A percentile compares a stretch with the other conserved stretches of the same genome.
These are phyloP conservation scores for Psilocybe cubensis DNA, from an alignment of 768 basidiomycete genomes.

Conservation along the genomic window DNA sequence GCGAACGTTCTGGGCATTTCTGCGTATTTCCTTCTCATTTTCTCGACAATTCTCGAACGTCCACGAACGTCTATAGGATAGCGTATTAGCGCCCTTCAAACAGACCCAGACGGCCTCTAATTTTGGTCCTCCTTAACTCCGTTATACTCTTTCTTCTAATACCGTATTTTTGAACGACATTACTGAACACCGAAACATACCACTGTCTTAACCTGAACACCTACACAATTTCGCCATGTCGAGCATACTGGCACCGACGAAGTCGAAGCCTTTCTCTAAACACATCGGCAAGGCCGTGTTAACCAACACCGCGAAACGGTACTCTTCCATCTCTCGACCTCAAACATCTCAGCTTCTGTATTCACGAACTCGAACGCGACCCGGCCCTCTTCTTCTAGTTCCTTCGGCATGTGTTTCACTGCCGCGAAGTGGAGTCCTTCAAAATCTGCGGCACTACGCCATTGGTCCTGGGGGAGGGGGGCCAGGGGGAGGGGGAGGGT, in stretches of 20 bases:
- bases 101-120: neutral
- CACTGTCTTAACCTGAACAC: neutral
- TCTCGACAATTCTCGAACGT: conserved; percentile 15
- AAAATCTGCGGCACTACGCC: conserved; percentile 20
- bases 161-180: neutral
- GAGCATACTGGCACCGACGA: conserved; percentile 8
- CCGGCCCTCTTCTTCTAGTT: conserved; percentile 28
- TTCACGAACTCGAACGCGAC: conserved; percentile 24
- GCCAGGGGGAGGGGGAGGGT: conserved; percentile 49
- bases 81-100: neutral
- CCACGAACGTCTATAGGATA: neutral
- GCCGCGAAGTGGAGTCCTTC: conserved; percentile 12
- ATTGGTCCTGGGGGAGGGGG: conserved; percentile 43
- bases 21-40: neutral
- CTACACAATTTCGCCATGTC: conserved; percentile 1
- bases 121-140: neutral
- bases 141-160: neutral
- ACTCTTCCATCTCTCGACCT: conserved; percentile 7
- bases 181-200: too few species aligned
- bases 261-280: conserved; percentile 3
- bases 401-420: conserved; percentile 24
- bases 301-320: neutral
- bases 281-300: neutral
- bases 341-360: conserved; percentile 8
- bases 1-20: conserved; percentile 9